Evolutionary conservation across 257 asterid species (phyloP).

Genomic region (Fraxinus cuspidata): DNA sequence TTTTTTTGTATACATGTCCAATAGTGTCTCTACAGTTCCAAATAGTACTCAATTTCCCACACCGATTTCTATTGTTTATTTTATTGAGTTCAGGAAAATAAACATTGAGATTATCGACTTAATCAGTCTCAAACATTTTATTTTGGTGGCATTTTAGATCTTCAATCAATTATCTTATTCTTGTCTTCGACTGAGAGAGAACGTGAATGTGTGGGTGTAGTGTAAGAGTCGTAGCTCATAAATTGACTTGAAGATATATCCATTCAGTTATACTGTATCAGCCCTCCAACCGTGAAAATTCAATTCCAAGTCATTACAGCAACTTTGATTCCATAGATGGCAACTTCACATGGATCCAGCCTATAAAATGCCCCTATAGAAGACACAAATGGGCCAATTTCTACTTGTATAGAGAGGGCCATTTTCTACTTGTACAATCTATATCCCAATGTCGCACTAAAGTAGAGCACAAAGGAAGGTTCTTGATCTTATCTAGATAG

Average conservation of each 20-base stretch:
- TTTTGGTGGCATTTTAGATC: too few species aligned
- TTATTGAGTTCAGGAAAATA: too few species aligned
- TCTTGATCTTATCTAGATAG: slow-evolving; percentile 33
- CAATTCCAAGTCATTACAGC: slow-evolving; percentile 21
- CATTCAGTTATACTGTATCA: slow-evolving; percentile 23
- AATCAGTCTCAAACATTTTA: too few species aligned
- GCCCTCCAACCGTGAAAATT: slow-evolving; percentile 30
- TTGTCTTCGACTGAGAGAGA: too few species aligned
- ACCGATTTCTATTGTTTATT: too few species aligned
- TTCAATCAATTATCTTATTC: too few species aligned
- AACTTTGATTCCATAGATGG: background rate
- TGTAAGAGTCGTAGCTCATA: slow-evolving; percentile 13
- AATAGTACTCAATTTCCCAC: too few species aligned
- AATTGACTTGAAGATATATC: slow-evolving; percentile 43
- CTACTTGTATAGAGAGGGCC: slow-evolving; percentile 19
- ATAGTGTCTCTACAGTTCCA: slow-evolving; percentile 12
- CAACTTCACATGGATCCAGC: slow-evolving; percentile 29
- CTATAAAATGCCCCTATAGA: slow-evolving; percentile 16
- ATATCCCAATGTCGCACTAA: slow-evolving; percentile 35
- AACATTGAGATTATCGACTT: too few species aligned
- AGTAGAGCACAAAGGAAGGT: slow-evolving; percentile 36
- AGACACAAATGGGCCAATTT: slow-evolving; percentile 27
- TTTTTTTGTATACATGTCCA: background rate
- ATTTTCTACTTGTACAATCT: slow-evolving; percentile 33
- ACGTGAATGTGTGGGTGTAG: too few species aligned